Percentiles rank a stretch among this genome's conserved stretches.
Evolutionary conservation across 1,139 yeast genomes (phyloP).

Genomic region (Blastobotrys raffinosifermentans): DNA sequence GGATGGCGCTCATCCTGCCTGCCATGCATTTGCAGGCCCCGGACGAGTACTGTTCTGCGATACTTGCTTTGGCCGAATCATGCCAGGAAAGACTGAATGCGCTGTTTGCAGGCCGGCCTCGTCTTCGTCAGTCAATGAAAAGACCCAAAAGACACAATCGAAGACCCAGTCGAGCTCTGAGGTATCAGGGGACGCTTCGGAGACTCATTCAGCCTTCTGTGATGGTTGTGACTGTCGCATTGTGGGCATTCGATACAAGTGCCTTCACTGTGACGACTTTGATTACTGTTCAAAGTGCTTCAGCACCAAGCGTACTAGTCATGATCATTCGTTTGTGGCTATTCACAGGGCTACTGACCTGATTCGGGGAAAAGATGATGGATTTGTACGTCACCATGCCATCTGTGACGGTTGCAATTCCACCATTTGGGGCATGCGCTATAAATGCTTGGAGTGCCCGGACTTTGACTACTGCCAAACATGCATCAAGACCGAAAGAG

Average conservation of each 20-base stretch:
- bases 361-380: too few relatives aligned
- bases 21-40: too few relatives aligned
- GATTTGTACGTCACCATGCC: too few relatives aligned
- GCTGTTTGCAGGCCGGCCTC: too few relatives aligned
- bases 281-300: conserved; percentile 46
- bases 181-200: too few relatives aligned
- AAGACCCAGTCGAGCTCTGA: not conserved
- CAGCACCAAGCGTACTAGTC: conserved; percentile 9
- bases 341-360: too few relatives aligned
- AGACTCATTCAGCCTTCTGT: conserved; percentile 16
- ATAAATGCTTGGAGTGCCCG: conserved; percentile 43
- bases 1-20: too few relatives aligned
- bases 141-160: not conserved
- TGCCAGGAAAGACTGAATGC: too few relatives aligned
- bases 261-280: conserved; percentile 46
- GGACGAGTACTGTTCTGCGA: too few relatives aligned
- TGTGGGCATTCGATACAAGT: conserved; percentile 38
- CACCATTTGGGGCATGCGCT: conserved; percentile 41
- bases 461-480: conserved; percentile 47
- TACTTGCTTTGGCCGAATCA: too few relatives aligned
- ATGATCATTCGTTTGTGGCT: conserved; percentile 20
- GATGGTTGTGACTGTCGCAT: conserved; percentile 19
- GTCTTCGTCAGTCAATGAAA: not conserved
- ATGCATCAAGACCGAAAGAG: too few relatives aligned
- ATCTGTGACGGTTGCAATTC: conserved; percentile 20